Base-by-base conservation (phyloP, 768 basidiomycete genomes). In the Boletus rex-veris region DNA sequence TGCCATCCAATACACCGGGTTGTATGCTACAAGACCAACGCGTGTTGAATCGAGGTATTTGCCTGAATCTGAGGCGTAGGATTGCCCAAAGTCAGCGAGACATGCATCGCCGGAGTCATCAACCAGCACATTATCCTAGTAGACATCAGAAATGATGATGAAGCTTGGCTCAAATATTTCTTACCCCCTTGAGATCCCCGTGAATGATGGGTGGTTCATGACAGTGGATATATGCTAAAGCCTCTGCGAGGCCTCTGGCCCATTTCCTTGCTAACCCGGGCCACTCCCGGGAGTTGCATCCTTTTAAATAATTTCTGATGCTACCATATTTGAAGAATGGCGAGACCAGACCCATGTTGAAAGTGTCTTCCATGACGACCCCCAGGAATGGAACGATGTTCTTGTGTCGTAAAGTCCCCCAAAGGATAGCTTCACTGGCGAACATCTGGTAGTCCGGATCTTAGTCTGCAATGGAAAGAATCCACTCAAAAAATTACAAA, bases 131-230 rank as follows among this genome's bases (percentile, higher is more conserved):
- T 69, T 69, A 16, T 61, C 59, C 70, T 68, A 46, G 19, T 26
- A 14, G 36, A 18, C 19, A 5, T 63, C 45, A 53, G 50, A 44
- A 21, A 42, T 14, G 30, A 40, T 16, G 15, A 45, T 26, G 12
- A 42, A n/a, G 35, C 48, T 41, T 8, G 4, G 16, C n/a, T 57
- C 4, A 16, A 16, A 45, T 18, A 19, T 48, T 19, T 37, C 68
- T 60, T 45, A 55, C 75, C 30, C 68, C 70, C 56, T 77, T 77
- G 26, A 77, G 30, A 58, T 77, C 76, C 7, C 76, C 73, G 24
- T 77, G 76, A 14, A 74, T 55, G 26, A 77, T 62, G 30, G 67
- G 62, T 0, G 67, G 67, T 4, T 65, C 50, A 15, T 59, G 57
- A 7, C 7, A 16, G 21, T 71, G 67, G 19, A 71, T 54, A 37